These are phyloP conservation scores for Sindora glabra DNA, from an alignment of 306 rosid genomes.

Conservation along the genomic window DNA sequence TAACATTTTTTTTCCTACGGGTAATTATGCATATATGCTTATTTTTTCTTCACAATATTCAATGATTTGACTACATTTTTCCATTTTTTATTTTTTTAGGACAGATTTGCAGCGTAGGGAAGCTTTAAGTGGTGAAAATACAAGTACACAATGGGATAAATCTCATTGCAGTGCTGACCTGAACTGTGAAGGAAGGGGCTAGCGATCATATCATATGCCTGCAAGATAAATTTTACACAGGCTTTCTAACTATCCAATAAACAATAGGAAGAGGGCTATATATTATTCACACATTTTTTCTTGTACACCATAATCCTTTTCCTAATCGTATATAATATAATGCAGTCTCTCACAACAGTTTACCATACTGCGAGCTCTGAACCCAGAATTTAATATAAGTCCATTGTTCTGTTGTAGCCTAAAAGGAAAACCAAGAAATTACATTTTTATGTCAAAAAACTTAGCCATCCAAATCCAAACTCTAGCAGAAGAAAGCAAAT, in stretches of 20 bases:
- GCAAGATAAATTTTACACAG: too few species aligned
- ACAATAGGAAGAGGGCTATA: background rate
- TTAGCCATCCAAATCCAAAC: background rate
- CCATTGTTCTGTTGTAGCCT: background rate
- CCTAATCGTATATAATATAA: background rate
- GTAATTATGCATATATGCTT: slow-evolving; percentile 17
- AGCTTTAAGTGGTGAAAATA: background rate
- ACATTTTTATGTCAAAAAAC: background rate
- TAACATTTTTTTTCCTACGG: slow-evolving; percentile 9
- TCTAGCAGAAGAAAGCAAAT: background rate
- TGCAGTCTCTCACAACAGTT: background rate
- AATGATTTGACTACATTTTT: background rate
- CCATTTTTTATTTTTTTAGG: background rate
- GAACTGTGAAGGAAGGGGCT: too few species aligned
- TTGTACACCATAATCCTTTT: background rate
- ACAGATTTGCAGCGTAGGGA: background rate
- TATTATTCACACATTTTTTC: background rate
- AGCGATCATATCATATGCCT: too few species aligned
- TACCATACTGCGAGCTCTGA: background rate
- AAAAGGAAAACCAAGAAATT: background rate
- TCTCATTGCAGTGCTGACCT: too few species aligned
- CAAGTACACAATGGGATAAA: too few species aligned
- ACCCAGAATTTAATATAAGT: background rate
- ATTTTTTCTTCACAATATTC: background rate
- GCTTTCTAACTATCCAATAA: too few species aligned